Evolutionary conservation across 2,329 filamentous ascomycete genomes (phyloP).

Genomic region (Botrytis tulipae): DNA sequence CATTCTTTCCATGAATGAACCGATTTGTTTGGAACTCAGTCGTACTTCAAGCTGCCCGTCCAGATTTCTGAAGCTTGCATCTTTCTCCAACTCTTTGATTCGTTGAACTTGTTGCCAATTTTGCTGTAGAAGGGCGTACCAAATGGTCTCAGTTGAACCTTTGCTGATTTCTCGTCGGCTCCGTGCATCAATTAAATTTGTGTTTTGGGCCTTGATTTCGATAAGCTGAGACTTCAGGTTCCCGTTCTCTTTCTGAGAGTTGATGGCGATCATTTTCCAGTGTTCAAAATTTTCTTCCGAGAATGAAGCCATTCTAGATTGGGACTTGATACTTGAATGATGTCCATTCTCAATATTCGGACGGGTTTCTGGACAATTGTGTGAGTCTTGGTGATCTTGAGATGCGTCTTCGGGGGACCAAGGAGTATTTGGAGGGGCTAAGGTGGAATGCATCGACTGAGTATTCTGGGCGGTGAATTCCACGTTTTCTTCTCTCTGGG

Average conservation of each 20-base stretch:
- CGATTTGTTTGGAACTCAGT: background rate
- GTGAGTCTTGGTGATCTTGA: background rate
- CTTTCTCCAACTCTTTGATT: background rate
- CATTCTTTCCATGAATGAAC: background rate
- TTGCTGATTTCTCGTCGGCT: background rate
- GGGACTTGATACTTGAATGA: background rate
- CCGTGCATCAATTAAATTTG: slow-evolving; percentile 10
- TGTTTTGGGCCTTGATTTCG: slow-evolving; percentile 5
- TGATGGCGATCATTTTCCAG: background rate
- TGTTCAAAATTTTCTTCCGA: background rate
- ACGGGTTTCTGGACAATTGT: background rate
- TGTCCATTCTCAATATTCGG: background rate
- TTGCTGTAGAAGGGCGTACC: background rate
- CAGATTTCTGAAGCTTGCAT: background rate
- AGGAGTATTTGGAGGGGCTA: background rate
- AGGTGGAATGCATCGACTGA: background rate
- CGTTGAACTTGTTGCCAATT: background rate
- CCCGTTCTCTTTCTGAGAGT: background rate
- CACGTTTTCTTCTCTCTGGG: background rate
- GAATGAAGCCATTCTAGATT: background rate
- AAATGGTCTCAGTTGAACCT: background rate
- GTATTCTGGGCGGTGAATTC: background rate
- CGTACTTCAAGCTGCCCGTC: background rate
- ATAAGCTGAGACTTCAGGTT: background rate
- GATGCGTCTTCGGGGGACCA: background rate